Evolutionary conservation across 139 green algal genomes (phyloP).

Genomic region (Chlamydomonas sp.): DNA sequence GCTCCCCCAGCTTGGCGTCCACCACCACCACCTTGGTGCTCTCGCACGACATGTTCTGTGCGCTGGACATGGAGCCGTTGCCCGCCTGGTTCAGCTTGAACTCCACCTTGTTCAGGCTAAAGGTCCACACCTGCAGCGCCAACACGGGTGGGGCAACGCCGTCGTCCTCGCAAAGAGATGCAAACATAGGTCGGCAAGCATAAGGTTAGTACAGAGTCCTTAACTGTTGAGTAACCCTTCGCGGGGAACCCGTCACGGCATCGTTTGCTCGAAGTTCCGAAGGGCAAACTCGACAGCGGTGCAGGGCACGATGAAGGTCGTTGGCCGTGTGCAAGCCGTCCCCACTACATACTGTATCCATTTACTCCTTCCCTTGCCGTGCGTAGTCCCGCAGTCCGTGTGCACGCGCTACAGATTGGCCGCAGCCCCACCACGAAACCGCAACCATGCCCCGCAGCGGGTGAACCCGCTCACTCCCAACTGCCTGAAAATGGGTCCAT

Average conservation of each 20-base stretch:
- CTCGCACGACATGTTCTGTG: conserved; percentile 38
- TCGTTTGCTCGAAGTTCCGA: background rate
- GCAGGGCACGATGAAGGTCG: too few relatives aligned
- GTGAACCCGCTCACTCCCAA: background rate
- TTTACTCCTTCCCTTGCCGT: too few relatives aligned
- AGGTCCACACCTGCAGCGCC: conserved; percentile 63
- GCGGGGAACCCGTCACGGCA: background rate
- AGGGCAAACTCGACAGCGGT: background rate
- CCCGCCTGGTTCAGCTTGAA: conserved; percentile 54
- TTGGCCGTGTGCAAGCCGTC: too few relatives aligned
- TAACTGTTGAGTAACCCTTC: too few relatives aligned
- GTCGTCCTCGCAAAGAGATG: background rate
- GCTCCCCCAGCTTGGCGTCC: conserved; percentile 50
- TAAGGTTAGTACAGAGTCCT: too few relatives aligned
- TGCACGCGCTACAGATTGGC: background rate
- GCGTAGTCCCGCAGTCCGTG: too few relatives aligned
- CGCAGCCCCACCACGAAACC: background rate
- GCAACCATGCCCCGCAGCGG: background rate
- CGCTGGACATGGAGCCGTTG: conserved; percentile 38
- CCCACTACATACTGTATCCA: too few relatives aligned
- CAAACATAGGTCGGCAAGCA: background rate
- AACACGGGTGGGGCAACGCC: background rate
- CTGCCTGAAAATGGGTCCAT: background rate
- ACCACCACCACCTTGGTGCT: conserved; percentile 60
- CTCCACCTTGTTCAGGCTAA: conserved; percentile 56